Evolutionary conservation across 192 early-diverging fungal species (phyloP).

Genomic region (Backusella morwellensis): DNA sequence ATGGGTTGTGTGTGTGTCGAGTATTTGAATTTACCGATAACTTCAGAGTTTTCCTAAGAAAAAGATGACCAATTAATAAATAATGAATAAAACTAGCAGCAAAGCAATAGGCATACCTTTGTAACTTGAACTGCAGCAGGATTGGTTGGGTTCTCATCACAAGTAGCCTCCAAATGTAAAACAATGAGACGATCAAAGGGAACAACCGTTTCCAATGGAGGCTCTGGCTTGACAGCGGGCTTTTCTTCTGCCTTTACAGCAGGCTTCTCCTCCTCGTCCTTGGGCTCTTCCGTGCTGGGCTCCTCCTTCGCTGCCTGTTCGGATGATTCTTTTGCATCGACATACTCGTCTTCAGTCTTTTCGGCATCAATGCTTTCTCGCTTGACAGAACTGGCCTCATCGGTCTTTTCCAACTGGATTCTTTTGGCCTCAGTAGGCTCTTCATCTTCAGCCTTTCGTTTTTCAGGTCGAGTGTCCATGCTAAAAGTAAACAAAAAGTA

Average conservation of each 20-base stretch:
- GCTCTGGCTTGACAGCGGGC: not conserved
- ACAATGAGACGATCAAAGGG: conserved; percentile 58
- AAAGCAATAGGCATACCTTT: conserved; percentile 33
- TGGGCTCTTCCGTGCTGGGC: not conserved
- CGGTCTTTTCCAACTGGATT: not conserved
- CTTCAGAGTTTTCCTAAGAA: conserved; percentile 53
- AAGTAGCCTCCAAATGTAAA: conserved; percentile 70
- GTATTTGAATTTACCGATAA: conserved; percentile 34
- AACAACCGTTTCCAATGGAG: conserved; percentile 16
- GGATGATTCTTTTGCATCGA: not conserved
- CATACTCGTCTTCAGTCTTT: not conserved
- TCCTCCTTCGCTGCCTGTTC: not conserved
- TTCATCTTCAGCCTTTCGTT: conserved; percentile 20
- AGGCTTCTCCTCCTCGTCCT: not conserved
- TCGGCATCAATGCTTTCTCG: not conserved
- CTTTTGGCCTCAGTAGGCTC: not conserved
- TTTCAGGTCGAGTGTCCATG: conserved; percentile 1
- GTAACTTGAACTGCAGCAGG: conserved; percentile 53
- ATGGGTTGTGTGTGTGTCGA: too few species aligned
- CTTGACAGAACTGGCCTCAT: too few species aligned
- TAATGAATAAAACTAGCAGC: not conserved
- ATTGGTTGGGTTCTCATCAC: conserved; percentile 66
- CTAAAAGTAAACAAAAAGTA: too few species aligned
- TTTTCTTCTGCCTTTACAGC: not conserved
- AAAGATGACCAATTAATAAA: not conserved